phyloP scores from a whole-genome alignment of 2,329 filamentous ascomycete species.

The Phaeosphaeriaceae sp. region DNA sequence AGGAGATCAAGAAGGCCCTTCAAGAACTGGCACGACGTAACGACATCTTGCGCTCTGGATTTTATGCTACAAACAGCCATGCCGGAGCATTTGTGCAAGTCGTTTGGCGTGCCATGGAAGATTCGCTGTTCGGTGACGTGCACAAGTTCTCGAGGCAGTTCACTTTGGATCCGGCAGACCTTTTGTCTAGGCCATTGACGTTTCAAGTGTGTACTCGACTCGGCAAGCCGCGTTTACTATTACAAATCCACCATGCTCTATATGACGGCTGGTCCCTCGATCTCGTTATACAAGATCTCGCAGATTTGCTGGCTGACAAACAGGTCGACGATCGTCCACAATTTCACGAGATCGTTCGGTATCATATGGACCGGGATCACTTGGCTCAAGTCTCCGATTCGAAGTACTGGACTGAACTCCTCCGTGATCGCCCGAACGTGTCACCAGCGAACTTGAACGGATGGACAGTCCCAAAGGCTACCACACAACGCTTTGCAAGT shows the following conservation, averaged over 20 bases:
- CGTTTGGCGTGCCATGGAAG: slow-evolving; percentile 64
- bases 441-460: slow-evolving; percentile 67
- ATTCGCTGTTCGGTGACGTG: slow-evolving; percentile 55
- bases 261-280: slow-evolving; percentile 97
- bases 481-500: slow-evolving; percentile 8
- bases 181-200: slow-evolving; percentile 66
- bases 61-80: slow-evolving; percentile 57
- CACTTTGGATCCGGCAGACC: slow-evolving; percentile 46
- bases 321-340: slow-evolving; percentile 57
- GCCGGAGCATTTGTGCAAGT: slow-evolving; percentile 67
- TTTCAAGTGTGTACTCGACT: slow-evolving; percentile 61
- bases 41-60: slow-evolving; percentile 77
- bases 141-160: slow-evolving; percentile 49
- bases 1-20: slow-evolving; percentile 51
- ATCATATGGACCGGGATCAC: slow-evolving; percentile 28
- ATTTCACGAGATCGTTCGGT: slow-evolving; percentile 67
- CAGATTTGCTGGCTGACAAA: slow-evolving; percentile 54
- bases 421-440: slow-evolving; percentile 63
- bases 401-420: slow-evolving; percentile 74
- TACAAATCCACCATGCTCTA: slow-evolving; percentile 80
- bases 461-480: slow-evolving; percentile 15
- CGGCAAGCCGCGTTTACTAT: slow-evolving; percentile 28
- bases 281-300: slow-evolving; percentile 73
- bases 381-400: slow-evolving; percentile 1
- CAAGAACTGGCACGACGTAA: slow-evolving; percentile 54